Evolutionary conservation across 2,329 filamentous ascomycete genomes (phyloP).

Genomic region (Aspergillus sp.): DNA sequence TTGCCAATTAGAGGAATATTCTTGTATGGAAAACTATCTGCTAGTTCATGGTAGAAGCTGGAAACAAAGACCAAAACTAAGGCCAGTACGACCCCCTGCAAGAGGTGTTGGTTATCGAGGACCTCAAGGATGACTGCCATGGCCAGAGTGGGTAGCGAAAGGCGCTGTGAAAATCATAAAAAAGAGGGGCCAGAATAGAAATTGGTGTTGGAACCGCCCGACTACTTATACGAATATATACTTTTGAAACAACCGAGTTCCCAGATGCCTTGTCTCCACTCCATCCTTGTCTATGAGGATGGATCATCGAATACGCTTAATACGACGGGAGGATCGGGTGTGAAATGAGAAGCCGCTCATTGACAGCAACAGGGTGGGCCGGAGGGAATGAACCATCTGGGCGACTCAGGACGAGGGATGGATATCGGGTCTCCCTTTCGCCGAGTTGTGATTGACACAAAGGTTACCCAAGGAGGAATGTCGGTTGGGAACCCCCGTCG

Average conservation of each 20-base stretch:
- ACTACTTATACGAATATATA: neutral
- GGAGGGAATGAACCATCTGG: neutral
- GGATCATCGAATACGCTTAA: neutral
- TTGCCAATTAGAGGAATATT: constrained; percentile 33
- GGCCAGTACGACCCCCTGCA: constrained; percentile 24
- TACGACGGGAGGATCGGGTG: neutral
- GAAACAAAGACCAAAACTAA: constrained; percentile 24
- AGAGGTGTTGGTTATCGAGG: constrained; percentile 25
- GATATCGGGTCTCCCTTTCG: neutral
- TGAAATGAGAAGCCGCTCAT: neutral
- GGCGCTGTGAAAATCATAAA: neutral
- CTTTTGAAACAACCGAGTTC: too few relatives aligned
- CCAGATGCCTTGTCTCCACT: neutral
- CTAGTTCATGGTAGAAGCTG: constrained; percentile 27
- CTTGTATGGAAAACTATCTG: constrained; percentile 30
- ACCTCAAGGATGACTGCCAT: constrained; percentile 30
- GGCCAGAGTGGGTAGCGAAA: neutral
- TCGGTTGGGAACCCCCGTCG: neutral
- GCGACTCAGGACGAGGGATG: neutral
- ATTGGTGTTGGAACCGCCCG: neutral
- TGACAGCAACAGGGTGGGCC: neutral
- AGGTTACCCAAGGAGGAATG: neutral
- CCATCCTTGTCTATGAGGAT: neutral
- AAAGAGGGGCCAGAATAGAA: neutral
- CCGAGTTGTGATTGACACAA: neutral